A percentile compares a stretch with the other conserved stretches of the same genome.
These are phyloP conservation scores for Puccinia brachypodii DNA, from an alignment of 1,284 basidiomycete species.

Conservation along the genomic window DNA sequence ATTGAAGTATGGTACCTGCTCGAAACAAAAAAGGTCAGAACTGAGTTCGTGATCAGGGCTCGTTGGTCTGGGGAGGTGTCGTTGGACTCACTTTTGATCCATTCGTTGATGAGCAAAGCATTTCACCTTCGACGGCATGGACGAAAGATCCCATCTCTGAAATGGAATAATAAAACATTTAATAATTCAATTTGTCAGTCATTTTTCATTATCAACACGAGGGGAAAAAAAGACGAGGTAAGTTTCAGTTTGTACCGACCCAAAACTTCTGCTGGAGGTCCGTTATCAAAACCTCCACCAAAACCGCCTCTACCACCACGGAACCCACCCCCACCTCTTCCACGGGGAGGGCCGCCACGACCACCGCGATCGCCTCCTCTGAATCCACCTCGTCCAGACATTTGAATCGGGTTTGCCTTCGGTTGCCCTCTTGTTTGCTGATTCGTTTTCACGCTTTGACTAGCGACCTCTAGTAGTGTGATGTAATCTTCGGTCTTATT, in stretches of 20 bases:
- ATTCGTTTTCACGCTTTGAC: no score
- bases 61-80: background rate
- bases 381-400: slow-evolving; percentile 44
- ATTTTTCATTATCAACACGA: no score
- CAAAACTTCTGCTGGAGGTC: slow-evolving; percentile 57
- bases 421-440: no score
- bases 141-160: slow-evolving; percentile 67
- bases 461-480: background rate
- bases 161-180: background rate
- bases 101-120: slow-evolving; percentile 86
- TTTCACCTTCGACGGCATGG: slow-evolving; percentile 96
- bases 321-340: slow-evolving; percentile 51
- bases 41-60: background rate
- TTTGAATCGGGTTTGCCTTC: no score
- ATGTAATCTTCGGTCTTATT: no score
- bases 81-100: slow-evolving; percentile 66
- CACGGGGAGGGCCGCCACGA: slow-evolving; percentile 49
- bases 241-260: slow-evolving; percentile 52
- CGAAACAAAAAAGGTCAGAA: slow-evolving; percentile 33
- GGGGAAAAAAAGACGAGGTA: background rate
- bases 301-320: slow-evolving; percentile 52
- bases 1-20: slow-evolving; percentile 88
- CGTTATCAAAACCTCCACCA: slow-evolving; percentile 54
- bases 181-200: background rate
- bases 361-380: slow-evolving; percentile 45